Base-by-base conservation (phyloP, 164 flowering plant species). In the Echeveria elegans region DNA sequence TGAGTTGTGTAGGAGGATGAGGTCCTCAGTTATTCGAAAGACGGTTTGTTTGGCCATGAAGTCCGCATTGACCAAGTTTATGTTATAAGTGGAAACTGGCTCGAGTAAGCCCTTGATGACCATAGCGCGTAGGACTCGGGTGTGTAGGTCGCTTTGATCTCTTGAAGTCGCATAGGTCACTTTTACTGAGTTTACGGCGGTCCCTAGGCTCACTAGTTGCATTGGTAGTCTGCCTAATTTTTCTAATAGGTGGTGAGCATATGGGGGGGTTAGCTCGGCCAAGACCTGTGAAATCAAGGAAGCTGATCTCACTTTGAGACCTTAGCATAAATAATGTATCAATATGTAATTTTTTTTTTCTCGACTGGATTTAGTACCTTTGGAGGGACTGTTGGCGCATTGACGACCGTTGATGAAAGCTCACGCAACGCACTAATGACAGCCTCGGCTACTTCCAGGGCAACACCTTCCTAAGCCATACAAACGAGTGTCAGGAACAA, bases 371-470 rank as follows among this genome's bases (percentile, higher is more conserved):
- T 18, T 2, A 48, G 53, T 81, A 88, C 97, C 91, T 86, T 88
- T 26, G 91, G 77, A 68, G 92, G 83, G 66, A 89, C 91, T 95
- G 89, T 86, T 11, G 95, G 95, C 59, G 96, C 96, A 77, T 89
- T 92, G 21, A 92, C 95, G 8, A 92, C 92, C 63, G 94, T 86
- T 11, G 92, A 86, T 70, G 98, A 80, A 59, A 88, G 96, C 72
- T 89, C 96, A 30, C 63, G 76, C 75, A 89, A 60, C 26, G 96
- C 95, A 30, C 92, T 90, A 64, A 84, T 77, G 41, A 89, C 96
- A 71, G 96, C 94, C 79, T 90, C 95, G 7, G 97, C 94, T 63
- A 92, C 85, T 80, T 92, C 96, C 72, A 92, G 81, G 31, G 97
- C 97, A 24, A 86, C 96, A 61, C 92, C 95, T 80, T 92, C 96